Conservation (phyloP, 1,139 yeast species). For the Pichia sp. region DNA sequence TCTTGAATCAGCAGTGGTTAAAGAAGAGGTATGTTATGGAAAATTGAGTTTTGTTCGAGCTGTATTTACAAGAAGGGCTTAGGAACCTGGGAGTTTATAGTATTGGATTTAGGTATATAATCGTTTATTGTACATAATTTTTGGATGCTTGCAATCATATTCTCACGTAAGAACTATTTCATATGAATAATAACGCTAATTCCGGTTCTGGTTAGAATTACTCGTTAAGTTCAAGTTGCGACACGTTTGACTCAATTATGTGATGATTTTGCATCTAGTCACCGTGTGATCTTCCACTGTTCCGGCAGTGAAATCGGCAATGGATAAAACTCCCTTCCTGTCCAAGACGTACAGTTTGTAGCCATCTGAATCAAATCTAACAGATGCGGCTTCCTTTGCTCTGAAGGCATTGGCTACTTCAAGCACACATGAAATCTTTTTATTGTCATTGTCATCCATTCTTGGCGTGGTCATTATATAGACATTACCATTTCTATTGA, state of each 20-base stretch:
- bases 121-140: neutral
- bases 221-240: too few relatives aligned
- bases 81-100: neutral
- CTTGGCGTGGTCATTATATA: slow-evolving; percentile 65
- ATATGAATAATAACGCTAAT: too few relatives aligned
- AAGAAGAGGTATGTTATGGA: slow-evolving; percentile 20
- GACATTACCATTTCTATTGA: slow-evolving; percentile 73
- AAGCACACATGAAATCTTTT: slow-evolving; percentile 66
- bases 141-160: too few relatives aligned
- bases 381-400: slow-evolving; percentile 67
- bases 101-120: neutral
- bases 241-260: slow-evolving; percentile 9
- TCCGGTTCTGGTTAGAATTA: neutral
- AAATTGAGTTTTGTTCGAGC: slow-evolving; percentile 11
- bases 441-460: slow-evolving; percentile 47
- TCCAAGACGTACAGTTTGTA: slow-evolving; percentile 74
- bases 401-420: slow-evolving; percentile 74
- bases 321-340: slow-evolving; percentile 70
- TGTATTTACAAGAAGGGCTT: neutral
- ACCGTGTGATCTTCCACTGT: slow-evolving; percentile 75
- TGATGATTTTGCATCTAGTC: slow-evolving; percentile 63
- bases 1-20: slow-evolving; percentile 36
- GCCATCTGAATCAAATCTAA: slow-evolving; percentile 75
- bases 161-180: too few relatives aligned
- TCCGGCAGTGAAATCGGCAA: slow-evolving; percentile 88